Base-by-base conservation (phyloP, 306 rosid species). In the Medicago truncatula region DNA sequence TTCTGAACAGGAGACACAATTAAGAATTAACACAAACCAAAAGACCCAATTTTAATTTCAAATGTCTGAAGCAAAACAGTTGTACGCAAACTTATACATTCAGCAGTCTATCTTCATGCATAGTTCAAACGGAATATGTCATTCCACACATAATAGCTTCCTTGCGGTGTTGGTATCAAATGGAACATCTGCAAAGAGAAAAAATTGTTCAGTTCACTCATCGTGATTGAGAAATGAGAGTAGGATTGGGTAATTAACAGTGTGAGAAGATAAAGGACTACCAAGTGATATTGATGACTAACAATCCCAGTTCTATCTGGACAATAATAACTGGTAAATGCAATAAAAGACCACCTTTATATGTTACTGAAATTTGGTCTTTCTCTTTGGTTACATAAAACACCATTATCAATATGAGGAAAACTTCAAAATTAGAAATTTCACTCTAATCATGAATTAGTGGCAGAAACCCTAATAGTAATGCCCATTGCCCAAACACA, bases 51-150 rank as follows among this genome's bases (percentile, higher is more conserved):
- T 78, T 82, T 65, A 74, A 80, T 63, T 83, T 73, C 47, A 80
- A 49, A 76, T 68, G 83, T 83, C 83, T 74, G 62, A 31, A 82
- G 64, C 46, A 63, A 80, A 53, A 82, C 74, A 83, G 64, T 46
- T 79, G 71, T 17, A 67, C 73, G 82, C 76, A 85, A 79, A 66
- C 83, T 49, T 56, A 20, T 58, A 50, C 17, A 64, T 13, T 40
- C 59, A 1, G 18, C 0, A 18, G 59, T 78, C 25, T 47, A 54
- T 70, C 21, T 79, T 94, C 92, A 94, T 0, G 98, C 98, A 57
- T 94, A 94, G 85, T 94, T 94, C 90, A 94, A 81, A 25, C 98
- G 94, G 88, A 94, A 94, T 67, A 94, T 88, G 82, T 94, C 98
- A 74, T 94, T 94, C 83, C 83, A 84, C 76, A 94, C 98, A 67